Base-by-base conservation (phyloP, 495 filamentous ascomycete species). In the Trichoderma erinaceum region DNA sequence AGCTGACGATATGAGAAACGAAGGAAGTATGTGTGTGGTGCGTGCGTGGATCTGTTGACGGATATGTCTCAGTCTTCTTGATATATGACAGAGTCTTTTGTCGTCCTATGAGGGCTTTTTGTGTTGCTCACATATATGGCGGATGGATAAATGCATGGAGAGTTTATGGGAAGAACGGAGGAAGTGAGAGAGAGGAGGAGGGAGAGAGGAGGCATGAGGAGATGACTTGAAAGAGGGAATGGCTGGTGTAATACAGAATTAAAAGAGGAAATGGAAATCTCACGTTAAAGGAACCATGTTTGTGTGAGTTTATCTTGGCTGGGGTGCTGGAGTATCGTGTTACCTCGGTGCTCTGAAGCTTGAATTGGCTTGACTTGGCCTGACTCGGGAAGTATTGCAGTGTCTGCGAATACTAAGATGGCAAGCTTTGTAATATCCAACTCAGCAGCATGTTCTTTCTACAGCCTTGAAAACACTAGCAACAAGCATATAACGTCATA, bases 221-320 rank as follows among this genome's bases (percentile, higher is more conserved):
- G 23, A 35, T 32, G 56, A 32, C 15, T 7, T 61, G 56, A 61
- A 23, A n/a, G n/a, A 21, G 2, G n/a, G n/a, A 21, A n/a, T 12
- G n/a, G 50, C 23, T 18, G 12, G 56, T 61, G 56, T 61, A 61
- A 61, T 61, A 61, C 56, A 32, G 56, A 61, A 61, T 61, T 52
- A 16, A 32, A 61, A 61, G 10, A 61, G 4, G 56, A 61, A 61
- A 32, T 61, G 56, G 29, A 21, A 61, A 61, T 61, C 25, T 15
- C 56, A 61, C 56, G 2, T 61, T 21, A 32, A 13, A 21, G 15
- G 25, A 12, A 15, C 21, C 25, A 11, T 7, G 13, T 27, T 4
- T 61, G 56, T 61, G 56, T 29, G 27, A 32, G 13, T 29, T 29
- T 1, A 29, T 4, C 4, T 48, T 48, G 44, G 44, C 7, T 16